Evolutionary conservation across 179 eudicot species (phyloP), one percentile per base, ranked within the genome.

Genomic region (Beta macrorhiza): DNA sequence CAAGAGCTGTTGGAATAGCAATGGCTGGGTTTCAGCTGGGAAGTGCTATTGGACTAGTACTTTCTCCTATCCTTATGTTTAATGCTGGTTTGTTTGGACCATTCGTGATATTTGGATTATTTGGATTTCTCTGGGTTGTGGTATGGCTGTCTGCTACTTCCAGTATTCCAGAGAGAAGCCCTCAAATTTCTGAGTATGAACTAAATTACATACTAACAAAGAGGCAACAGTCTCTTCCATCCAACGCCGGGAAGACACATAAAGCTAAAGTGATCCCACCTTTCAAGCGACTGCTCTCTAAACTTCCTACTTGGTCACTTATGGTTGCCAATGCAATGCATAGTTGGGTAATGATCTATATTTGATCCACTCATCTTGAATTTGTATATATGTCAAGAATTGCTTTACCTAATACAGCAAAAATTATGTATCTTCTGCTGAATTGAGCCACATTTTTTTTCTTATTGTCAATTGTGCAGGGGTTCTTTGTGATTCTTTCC

Each of bases 21-120:
- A 94, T 97, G 99, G 99, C 97, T 83, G 99, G 99, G 76, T 97
- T 97, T 89, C 95, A 93, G 90, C 92, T 97, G 79, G 99, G 98
- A 85, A 94, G 93, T 89, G 93, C 95, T 79, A 88, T 97, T 78
- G 99, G 99, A 81, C 97, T 97, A 37, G 86, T 89, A 17, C 97
- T 97, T 81, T 91, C 99, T 78, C 99, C 99, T 13, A 97, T 97
- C 80, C 95, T 97, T 80, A 92, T 97, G 99, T 89, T 97, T 86
- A 91, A 89, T 84, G 99, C 88, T 72, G 98, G 99, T 76, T 80
- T 94, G 16, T 94, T 87, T 87, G 98, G 99, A 68, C 99, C 99
- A 69, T 97, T 97, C 91, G 95, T 94, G 52, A 94, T 94, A 87
- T 97, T 97, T 70, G 99, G 99, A 72, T 87, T 93, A 64, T 94